Evolutionary conservation across 495 filamentous ascomycete genomes (phyloP).

Genomic region (Aspergillus heteromorphus): DNA sequence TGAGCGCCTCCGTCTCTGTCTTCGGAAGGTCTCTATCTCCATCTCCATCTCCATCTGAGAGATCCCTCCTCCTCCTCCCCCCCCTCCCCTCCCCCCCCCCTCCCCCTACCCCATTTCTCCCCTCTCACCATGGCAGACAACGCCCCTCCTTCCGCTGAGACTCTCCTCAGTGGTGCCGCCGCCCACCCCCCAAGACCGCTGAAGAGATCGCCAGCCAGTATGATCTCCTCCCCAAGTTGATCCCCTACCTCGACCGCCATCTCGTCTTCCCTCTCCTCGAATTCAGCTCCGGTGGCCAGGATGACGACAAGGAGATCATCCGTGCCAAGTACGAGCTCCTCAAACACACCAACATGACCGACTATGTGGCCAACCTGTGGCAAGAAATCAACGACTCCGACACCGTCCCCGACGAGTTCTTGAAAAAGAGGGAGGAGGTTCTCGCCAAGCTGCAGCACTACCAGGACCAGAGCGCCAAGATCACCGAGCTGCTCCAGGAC

Average conservation of each 20-base stretch:
- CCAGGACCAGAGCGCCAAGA: constrained; percentile 78
- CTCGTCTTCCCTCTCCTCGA: constrained; percentile 91
- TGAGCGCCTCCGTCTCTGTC: background rate
- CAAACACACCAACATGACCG: constrained; percentile 95
- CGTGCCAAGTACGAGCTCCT: constrained; percentile 86
- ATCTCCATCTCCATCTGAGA: constrained; percentile 13
- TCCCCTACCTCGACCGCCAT: constrained; percentile 91
- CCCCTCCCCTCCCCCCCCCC: constrained; percentile 15
- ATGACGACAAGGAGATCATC: constrained; percentile 61
- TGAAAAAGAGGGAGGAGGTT: constrained; percentile 82
- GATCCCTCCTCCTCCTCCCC: constrained; percentile 10
- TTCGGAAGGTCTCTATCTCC: background rate
- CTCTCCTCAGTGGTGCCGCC: constrained; percentile 50
- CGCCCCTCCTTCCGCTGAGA: constrained; percentile 47
- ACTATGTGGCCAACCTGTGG: constrained; percentile 88
- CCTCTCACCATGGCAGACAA: constrained; percentile 60
- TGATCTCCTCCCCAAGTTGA: constrained; percentile 83
- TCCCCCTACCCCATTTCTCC: constrained; percentile 9
- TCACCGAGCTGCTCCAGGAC: constrained; percentile 74
- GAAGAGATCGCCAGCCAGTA: constrained; percentile 59
- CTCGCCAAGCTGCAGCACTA: constrained; percentile 71
- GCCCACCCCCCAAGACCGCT: constrained; percentile 41
- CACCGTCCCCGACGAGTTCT: constrained; percentile 75
- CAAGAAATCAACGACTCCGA: constrained; percentile 76
- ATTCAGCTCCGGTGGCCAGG: constrained; percentile 58